Percentiles rank a stretch among this genome's conserved stretches.
These are phyloP conservation scores for Penicillium sp. DNA, from an alignment of 2,329 filamentous ascomycete species.

Conservation along the genomic window DNA sequence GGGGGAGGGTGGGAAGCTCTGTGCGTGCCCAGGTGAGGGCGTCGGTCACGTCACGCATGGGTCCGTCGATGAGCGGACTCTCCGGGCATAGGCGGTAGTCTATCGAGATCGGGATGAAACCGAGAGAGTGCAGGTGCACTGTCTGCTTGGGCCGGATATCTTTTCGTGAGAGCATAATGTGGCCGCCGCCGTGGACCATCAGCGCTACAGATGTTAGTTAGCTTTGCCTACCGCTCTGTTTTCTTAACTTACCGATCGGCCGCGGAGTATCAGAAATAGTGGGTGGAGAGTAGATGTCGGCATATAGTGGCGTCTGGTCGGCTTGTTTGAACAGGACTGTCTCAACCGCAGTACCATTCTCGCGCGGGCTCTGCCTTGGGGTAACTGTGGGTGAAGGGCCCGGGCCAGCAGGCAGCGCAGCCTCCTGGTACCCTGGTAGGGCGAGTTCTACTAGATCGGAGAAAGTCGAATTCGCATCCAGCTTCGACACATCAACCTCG, in stretches of 20 bases:
- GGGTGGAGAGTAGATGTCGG: neutral
- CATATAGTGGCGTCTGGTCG: neutral
- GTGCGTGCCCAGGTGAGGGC: slow-evolving; percentile 39
- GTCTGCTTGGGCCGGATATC: slow-evolving; percentile 37
- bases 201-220: slow-evolving; percentile 17
- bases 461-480: neutral
- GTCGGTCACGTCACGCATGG: slow-evolving; percentile 24
- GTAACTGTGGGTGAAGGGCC: neutral
- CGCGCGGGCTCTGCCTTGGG: neutral
- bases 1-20: slow-evolving; percentile 34
- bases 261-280: neutral
- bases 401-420: neutral
- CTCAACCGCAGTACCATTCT: neutral
- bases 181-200: slow-evolving; percentile 23
- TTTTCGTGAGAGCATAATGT: slow-evolving; percentile 18
- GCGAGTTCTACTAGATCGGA: neutral
- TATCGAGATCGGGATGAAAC: slow-evolving; percentile 54
- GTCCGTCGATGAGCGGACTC: slow-evolving; percentile 47
- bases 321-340: neutral
- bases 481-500: neutral
- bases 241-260: neutral
- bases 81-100: slow-evolving; percentile 60
- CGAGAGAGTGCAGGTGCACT: slow-evolving; percentile 41
- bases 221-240: no score
- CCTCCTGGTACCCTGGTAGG: neutral